Base-by-base conservation (phyloP, 1,284 basidiomycete genomes). In the Pholiota adiposa region DNA sequence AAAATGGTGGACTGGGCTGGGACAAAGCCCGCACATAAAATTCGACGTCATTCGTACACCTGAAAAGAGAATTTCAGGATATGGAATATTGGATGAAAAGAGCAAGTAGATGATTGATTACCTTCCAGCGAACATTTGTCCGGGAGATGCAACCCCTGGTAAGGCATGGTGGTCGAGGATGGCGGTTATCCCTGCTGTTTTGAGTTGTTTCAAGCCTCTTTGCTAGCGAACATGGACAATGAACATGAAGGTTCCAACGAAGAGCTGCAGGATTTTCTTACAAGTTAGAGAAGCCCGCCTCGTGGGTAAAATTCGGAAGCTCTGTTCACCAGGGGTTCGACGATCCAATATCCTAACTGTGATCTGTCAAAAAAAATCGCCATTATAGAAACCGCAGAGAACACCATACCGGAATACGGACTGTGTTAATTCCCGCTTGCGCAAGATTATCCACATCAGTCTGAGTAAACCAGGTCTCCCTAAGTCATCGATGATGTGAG, bases 331-430 rank as follows among this genome's bases (percentile, higher is more conserved):
- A 93, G 75, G 6, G 76, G 78, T 70, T 93, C 91, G 14, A 93
- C 75, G 48, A 93, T 87, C 91, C 91, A 93, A 69, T 88, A 93
- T 0, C 91, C 90, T 23, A 93, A 81, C 89, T 91, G 21, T 9
- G 23, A 59, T 44, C 18, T 46, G 46, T 56, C 18, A 51, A 27
- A 44, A 18, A 23, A 41, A 9, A 14, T 23, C 21, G 41, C 12
- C 18, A 11, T 16, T 34, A 46, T 5, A 23, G 19, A 23, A 51
- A 41, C 14, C n/a, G 16, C 54, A 46, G n/a, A 18, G 19, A 33
- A 18, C 4, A 3, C 70, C 86, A 58, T 65, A 90, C 89, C 1
- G 90, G 90, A 65, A 93, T 79, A 19, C 91, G 84, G 62, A 89
- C 88, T 18, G 88, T 88, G 65, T 93, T 93, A 60, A 93, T 84